Percentiles rank a stretch among this genome's conserved stretches.
Evolutionary conservation across 148 eudicot genomes (phyloP).

Genomic region (Limonium bicolor): DNA sequence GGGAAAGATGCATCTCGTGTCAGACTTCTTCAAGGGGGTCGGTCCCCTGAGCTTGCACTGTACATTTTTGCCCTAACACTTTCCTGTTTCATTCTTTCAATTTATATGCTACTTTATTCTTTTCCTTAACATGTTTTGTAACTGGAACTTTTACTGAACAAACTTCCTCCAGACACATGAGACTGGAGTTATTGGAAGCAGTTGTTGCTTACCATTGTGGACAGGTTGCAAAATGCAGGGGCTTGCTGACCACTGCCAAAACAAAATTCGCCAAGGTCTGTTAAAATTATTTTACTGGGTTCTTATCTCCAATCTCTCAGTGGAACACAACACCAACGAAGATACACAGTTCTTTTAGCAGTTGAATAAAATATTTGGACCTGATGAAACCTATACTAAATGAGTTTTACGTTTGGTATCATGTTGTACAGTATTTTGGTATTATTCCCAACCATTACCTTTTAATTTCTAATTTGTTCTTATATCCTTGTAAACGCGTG

Average conservation of each 20-base stretch:
- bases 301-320: no score
- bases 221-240: constrained; percentile 43
- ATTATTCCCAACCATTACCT: no score
- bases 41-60: constrained; percentile 76
- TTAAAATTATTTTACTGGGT: no score
- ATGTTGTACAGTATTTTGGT: no score
- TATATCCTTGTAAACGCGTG: no score
- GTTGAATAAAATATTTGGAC: no score
- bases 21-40: constrained; percentile 58
- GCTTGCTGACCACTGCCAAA: constrained; percentile 49
- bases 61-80: constrained; percentile 21
- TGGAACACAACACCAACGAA: no score
- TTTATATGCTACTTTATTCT: not conserved
- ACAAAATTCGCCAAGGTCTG: constrained; percentile 47
- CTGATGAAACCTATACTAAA: no score
- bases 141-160: not conserved
- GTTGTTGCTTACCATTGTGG: constrained; percentile 82
- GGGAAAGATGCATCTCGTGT: constrained; percentile 80
- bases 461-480: constrained; percentile 3
- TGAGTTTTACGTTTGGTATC: no score
- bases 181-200: constrained; percentile 86
- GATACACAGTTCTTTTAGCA: no score
- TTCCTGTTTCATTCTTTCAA: constrained; percentile 1
- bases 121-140: not conserved
- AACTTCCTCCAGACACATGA: constrained; percentile 47